phyloP scores from a whole-genome alignment of 371 early-diverging fungal genomes.

The Mucor plumbeus region DNA sequence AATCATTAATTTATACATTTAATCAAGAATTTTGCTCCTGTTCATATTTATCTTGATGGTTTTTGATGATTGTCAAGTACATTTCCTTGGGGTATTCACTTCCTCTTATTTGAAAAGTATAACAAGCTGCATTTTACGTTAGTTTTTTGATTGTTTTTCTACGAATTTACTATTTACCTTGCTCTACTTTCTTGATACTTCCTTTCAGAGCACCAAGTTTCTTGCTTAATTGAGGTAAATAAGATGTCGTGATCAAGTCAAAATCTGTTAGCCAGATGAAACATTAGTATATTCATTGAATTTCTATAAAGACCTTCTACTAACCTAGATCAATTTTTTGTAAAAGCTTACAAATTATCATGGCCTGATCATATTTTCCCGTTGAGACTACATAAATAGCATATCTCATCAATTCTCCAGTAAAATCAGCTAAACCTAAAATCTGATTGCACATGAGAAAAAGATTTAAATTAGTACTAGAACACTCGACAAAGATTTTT shows the following conservation, averaged over 20 bases:
- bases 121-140: constrained; percentile 33
- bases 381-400: constrained; percentile 59
- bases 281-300: not conserved
- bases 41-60: constrained; percentile 40
- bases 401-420: constrained; percentile 75
- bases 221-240: constrained; percentile 33
- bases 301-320: not conserved
- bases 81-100: constrained; percentile 51
- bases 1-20: not conserved
- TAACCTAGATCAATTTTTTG: constrained; percentile 49
- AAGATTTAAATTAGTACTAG: not conserved
- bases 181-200: constrained; percentile 45
- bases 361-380: constrained; percentile 51
- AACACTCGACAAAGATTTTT: not conserved
- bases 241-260: constrained; percentile 36
- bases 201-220: constrained; percentile 40
- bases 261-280: constrained; percentile 24
- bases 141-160: not conserved
- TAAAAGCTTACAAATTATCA: constrained; percentile 53
- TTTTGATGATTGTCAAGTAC: constrained; percentile 42
- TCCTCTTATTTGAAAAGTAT: constrained; percentile 48
- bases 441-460: constrained; percentile 14
- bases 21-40: constrained; percentile 19
- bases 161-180: constrained; percentile 33
- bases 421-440: constrained; percentile 70